A percentile compares a stretch with the other conserved stretches of the same genome.
Evolutionary conservation across 139 green algal species (phyloP).

Genomic region (Haematococcus sp.): DNA sequence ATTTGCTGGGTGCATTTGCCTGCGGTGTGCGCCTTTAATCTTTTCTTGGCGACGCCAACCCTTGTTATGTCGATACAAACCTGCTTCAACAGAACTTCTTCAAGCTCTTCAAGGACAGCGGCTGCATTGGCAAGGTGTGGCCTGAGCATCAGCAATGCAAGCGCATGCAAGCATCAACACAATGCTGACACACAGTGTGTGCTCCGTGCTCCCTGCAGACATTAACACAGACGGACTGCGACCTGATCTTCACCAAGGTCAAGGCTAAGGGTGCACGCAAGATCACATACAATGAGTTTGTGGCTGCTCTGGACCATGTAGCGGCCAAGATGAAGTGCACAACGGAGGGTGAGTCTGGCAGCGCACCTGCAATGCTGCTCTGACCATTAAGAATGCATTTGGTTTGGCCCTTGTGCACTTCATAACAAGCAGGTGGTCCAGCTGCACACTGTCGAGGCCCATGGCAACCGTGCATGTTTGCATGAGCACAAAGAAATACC

Average conservation of each 20-base stretch:
- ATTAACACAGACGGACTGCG: constrained; percentile 52
- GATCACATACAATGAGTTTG: constrained; percentile 56
- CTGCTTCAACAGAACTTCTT: constrained; percentile 36
- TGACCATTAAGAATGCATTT: no score
- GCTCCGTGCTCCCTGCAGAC: constrained; percentile 1
- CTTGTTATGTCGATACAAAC: no score
- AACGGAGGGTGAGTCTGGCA: not conserved
- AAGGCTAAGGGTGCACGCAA: constrained; percentile 62
- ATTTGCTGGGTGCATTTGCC: no score
- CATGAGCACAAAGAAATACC: no score
- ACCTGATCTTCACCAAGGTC: constrained; percentile 67
- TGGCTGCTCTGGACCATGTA: constrained; percentile 39
- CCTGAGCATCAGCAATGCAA: not conserved
- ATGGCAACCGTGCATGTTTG: no score
- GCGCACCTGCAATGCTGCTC: no score
- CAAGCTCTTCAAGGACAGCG: constrained; percentile 54
- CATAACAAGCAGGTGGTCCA: no score
- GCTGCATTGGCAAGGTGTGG: constrained; percentile 21
- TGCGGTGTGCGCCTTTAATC: no score
- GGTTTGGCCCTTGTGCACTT: no score
- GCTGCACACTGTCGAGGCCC: no score
- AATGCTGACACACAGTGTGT: constrained; percentile 15
- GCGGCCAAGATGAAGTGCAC: constrained; percentile 47
- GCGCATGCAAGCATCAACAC: constrained; percentile 17
- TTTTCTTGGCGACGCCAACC: no score